Evolutionary conservation across 805 yeast species (phyloP).

Genomic region (Lipomyces lipofer): DNA sequence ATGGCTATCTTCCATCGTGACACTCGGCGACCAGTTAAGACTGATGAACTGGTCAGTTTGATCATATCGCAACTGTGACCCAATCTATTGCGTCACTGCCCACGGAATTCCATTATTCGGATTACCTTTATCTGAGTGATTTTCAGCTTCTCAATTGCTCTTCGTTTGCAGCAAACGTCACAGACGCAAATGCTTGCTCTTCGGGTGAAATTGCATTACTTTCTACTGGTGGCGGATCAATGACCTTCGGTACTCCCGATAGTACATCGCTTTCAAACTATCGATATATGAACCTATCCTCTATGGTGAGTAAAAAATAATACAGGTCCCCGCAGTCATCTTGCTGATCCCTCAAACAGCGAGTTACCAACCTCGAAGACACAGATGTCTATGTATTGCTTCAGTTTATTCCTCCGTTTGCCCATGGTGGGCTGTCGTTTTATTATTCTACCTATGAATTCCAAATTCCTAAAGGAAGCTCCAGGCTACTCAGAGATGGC

Average conservation of each 20-base stretch:
- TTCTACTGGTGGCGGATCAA: slow-evolving; percentile 4
- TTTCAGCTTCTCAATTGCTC: slow-evolving; percentile 7
- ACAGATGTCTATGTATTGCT: slow-evolving; percentile 1
- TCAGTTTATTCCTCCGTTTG: not conserved
- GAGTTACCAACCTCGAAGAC: slow-evolving; percentile 6
- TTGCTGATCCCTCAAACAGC: not conserved
- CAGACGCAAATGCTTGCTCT: slow-evolving; percentile 5
- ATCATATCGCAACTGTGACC: slow-evolving; percentile 3
- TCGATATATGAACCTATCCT: slow-evolving; percentile 8
- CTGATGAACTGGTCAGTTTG: not conserved
- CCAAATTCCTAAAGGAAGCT: slow-evolving; percentile 4
- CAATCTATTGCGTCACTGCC: not conserved
- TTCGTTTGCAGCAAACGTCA: not conserved
- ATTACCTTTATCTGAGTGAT: slow-evolving; percentile 2
- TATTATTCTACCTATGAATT: not conserved
- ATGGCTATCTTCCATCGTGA: not conserved
- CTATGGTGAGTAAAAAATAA: slow-evolving; percentile 5
- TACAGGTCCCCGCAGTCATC: not conserved
- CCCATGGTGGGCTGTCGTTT: not conserved
- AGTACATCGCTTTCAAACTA: not conserved
- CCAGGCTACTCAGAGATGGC: not conserved
- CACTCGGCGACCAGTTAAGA: not conserved
- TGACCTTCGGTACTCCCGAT: slow-evolving; percentile 5
- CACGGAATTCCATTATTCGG: slow-evolving; percentile 1
- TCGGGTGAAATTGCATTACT: slow-evolving; percentile 4